These are phyloP conservation scores for Citrullus mucosospermus DNA, from an alignment of 306 rosid genomes.

Conservation along the genomic window DNA sequence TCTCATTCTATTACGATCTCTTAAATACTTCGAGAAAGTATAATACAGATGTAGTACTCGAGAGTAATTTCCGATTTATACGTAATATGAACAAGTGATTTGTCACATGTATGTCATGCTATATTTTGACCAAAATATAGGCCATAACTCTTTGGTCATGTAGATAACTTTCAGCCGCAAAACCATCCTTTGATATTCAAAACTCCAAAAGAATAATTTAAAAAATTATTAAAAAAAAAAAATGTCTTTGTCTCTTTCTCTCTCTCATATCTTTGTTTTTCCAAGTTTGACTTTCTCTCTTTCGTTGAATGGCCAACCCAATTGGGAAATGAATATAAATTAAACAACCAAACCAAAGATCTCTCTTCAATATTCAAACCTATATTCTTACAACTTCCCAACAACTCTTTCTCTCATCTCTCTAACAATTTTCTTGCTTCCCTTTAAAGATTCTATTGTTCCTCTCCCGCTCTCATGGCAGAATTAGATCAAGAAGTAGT, in stretches of 20 bases:
- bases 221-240: not conserved
- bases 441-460: not conserved
- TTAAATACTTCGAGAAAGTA: too few relatives aligned
- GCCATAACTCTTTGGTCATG: too few relatives aligned
- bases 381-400: not conserved
- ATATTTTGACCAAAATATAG: not conserved
- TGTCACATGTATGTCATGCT: not conserved
- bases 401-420: not conserved
- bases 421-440: not conserved
- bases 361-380: not conserved
- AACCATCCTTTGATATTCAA: not conserved
- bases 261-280: not conserved
- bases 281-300: not conserved
- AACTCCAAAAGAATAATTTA: too few relatives aligned
- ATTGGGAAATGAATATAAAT: not conserved
- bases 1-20: too few relatives aligned
- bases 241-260: not conserved
- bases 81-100: not conserved
- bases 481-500: conserved; percentile 19
- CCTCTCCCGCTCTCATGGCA: conserved; percentile 23
- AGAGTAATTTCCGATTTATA: too few relatives aligned
- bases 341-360: not conserved
- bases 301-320: not conserved
- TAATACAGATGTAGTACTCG: too few relatives aligned
- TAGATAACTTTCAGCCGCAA: not conserved